These are phyloP conservation scores for Trichosanthes cucumerina DNA, from an alignment of 306 rosid species.

Conservation along the genomic window DNA sequence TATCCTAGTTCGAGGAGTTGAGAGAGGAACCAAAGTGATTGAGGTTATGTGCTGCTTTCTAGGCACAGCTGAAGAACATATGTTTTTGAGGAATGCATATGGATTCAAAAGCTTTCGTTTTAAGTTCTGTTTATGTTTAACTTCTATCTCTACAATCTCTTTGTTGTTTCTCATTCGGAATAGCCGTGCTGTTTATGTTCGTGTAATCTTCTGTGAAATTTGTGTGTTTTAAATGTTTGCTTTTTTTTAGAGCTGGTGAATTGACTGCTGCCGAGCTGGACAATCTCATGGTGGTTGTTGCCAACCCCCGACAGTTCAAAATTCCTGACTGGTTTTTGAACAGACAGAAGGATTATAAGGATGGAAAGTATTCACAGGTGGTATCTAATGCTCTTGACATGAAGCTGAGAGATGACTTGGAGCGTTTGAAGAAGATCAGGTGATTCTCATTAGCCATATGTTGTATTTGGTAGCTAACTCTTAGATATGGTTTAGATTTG, in stretches of 20 bases:
- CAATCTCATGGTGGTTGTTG: slow-evolving; percentile 47
- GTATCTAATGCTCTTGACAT: slow-evolving; percentile 70
- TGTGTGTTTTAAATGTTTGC: not conserved
- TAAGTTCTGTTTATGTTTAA: no score
- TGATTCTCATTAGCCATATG: not conserved
- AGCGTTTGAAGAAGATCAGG: slow-evolving; percentile 91
- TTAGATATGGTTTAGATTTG: not conserved
- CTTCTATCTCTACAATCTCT: no score
- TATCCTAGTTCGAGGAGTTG: not conserved
- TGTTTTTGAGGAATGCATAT: not conserved
- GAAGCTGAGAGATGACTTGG: slow-evolving; percentile 83
- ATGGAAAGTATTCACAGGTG: slow-evolving; percentile 61
- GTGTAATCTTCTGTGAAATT: not conserved
- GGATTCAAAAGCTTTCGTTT: no score
- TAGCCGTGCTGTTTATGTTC: not conserved
- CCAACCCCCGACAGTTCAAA: slow-evolving; percentile 61
- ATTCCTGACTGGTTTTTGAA: slow-evolving; percentile 73
- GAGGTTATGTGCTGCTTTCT: not conserved
- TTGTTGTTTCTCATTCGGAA: not conserved
- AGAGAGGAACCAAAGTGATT: not conserved
- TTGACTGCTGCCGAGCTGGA: slow-evolving; percentile 47
- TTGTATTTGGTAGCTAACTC: not conserved
- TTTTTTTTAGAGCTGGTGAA: slow-evolving; percentile 52
- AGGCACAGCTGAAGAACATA: not conserved
- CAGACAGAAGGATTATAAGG: slow-evolving; percentile 75